Base-by-base conservation (phyloP, 139 green algal species). In the Chlamydomonas sphaeroides region DNA sequence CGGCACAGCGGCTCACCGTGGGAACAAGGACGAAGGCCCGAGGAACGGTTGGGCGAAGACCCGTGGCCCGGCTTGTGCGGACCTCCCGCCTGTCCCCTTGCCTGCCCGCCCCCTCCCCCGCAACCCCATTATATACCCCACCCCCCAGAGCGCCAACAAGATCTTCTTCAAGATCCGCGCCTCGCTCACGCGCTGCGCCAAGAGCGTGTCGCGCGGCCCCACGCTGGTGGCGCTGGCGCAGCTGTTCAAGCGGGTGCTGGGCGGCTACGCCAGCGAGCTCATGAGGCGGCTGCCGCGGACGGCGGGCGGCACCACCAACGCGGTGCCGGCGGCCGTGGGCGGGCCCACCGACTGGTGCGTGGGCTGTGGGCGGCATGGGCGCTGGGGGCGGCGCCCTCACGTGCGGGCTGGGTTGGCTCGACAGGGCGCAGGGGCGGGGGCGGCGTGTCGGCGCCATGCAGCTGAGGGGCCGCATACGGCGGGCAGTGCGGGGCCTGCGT, bases 141-240 rank as follows among this genome's bases (percentile, higher is more conserved):
- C 33, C 49, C 3, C 41, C 4, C 51, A 79, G 79, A 63, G 53
- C 79, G 68, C 73, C 57, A 87, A 62, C 65, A 78, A 90, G 78
- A 57, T 94, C 23, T 94, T 94, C 85, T 68, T 94, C 67, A 85
- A 84, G 71, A 94, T 99, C 79, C 95, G 96, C 57, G 85, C 90
- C 41, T 93, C 87, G 28, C 91, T 98, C 48, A 92, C 92, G 33
- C 94, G 95, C 78, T 96, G 93, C 84, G 91, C 91, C 77, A 92
- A 91, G 45, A 89, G 91, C 68, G 90, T 98, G 53, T 94, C 86
- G 69, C 87, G 89, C 18, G 94, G 93, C n/a, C 65, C 90, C 35
- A 93, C 95, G 32, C 91, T 99, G 26, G 89, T 95, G 66, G 85
- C 89, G 10, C 83, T 98, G 70, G 74, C 82, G 4, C 75, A 70